phyloP scores from a whole-genome alignment of 345 rosid genomes.

The Eucalyptus brandiana region DNA sequence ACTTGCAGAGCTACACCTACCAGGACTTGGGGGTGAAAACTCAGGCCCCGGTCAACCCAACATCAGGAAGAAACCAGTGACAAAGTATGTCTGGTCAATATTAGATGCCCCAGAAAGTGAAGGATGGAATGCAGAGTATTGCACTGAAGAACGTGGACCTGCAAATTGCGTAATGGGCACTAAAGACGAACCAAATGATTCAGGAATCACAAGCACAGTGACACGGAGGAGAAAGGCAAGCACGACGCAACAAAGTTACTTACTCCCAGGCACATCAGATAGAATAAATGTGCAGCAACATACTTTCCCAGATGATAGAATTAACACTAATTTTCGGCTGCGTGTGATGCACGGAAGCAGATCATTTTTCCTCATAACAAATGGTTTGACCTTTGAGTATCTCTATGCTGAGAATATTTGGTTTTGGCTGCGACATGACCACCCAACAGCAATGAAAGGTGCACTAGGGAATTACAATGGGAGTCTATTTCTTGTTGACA shows the following conservation, averaged over 20 bases:
- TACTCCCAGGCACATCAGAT: constrained; percentile 7
- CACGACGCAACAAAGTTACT: constrained; percentile 27
- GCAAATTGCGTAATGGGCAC: constrained; percentile 39
- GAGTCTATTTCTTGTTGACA: constrained; percentile 47
- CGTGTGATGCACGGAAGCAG: constrained; percentile 42
- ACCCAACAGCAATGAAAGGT: constrained; percentile 46
- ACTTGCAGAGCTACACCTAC: constrained; percentile 47
- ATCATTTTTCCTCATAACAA: constrained; percentile 48
- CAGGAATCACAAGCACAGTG: constrained; percentile 17
- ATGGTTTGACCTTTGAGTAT: constrained; percentile 46
- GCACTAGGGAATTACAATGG: constrained; percentile 55
- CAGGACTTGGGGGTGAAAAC: constrained; percentile 50
- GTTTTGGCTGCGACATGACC: constrained; percentile 67
- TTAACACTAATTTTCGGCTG: constrained; percentile 27
- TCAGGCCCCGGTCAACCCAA: constrained; percentile 33
- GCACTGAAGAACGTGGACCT: constrained; percentile 62
- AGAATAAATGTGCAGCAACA: constrained; percentile 6
- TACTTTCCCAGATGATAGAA: constrained; percentile 21
- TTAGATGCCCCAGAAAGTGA: constrained; percentile 58
- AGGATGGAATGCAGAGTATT: constrained; percentile 73
- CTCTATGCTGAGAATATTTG: constrained; percentile 42
- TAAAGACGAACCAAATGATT: constrained; percentile 39
- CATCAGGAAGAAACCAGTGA: constrained; percentile 17
- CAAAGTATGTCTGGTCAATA: constrained; percentile 38
- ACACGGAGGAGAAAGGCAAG: constrained; percentile 37